phyloP scores from a whole-genome alignment of 257 asterid species.

The Solanum megistacrolobum region DNA sequence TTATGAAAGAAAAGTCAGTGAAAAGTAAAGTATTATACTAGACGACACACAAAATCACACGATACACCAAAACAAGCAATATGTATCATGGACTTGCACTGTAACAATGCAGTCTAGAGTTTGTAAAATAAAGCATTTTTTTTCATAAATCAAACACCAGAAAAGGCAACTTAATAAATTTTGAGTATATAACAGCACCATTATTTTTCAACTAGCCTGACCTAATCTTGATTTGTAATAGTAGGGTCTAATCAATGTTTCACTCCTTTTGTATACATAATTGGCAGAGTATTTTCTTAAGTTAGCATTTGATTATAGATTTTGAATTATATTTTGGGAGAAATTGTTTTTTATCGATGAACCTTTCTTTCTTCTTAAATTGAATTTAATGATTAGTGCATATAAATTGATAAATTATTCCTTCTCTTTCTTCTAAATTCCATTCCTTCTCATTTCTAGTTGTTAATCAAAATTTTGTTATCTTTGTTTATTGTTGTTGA shows the following conservation, averaged over 20 bases:
- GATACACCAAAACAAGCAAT: not conserved
- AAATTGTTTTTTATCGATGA: not conserved
- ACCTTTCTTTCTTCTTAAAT: not conserved
- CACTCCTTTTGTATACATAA: not conserved
- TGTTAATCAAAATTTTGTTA: not conserved
- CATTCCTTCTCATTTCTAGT: not conserved
- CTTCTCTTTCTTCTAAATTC: not conserved
- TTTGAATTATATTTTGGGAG: not conserved
- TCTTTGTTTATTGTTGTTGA: not conserved
- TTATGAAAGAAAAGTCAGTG: rapidly evolving
- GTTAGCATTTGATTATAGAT: rapidly evolving
- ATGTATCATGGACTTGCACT: not conserved
- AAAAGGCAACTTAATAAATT: not conserved
- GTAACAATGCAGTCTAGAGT: not conserved
- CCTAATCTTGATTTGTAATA: not conserved
- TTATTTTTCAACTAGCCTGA: not conserved
- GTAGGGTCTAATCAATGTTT: not conserved
- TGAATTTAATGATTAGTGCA: not conserved
- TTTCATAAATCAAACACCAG: not conserved
- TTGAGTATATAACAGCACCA: not conserved
- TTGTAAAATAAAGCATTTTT: not conserved
- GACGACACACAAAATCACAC: not conserved
- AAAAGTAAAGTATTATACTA: not conserved
- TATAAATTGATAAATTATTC: not conserved
- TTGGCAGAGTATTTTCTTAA: not conserved